Conservation (phyloP, 2,329 filamentous ascomycete species). For the Alternaria gaisen region DNA sequence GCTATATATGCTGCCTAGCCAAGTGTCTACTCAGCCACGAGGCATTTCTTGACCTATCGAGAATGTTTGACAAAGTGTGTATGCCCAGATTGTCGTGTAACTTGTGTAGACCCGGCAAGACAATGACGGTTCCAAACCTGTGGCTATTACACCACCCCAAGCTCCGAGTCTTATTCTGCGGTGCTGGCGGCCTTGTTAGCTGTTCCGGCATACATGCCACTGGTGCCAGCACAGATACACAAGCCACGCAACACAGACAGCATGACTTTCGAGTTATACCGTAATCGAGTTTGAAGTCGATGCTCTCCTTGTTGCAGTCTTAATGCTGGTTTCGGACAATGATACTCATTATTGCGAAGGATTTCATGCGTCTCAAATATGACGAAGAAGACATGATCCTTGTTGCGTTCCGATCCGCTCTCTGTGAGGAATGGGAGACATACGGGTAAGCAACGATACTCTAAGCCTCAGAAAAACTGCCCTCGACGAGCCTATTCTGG, state of each 20-base stretch:
- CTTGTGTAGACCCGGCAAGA: constrained; percentile 24
- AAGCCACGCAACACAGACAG: constrained; percentile 19
- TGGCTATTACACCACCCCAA: constrained; percentile 29
- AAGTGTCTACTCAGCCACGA: constrained; percentile 14
- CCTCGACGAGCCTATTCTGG: background rate
- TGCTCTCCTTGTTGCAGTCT: background rate
- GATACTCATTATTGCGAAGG: background rate
- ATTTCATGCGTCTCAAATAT: background rate
- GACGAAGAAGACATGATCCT: background rate
- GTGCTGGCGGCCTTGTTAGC: constrained; percentile 11
- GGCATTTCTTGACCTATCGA: constrained; percentile 22
- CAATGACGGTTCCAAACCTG: constrained; percentile 19
- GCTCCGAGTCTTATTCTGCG: constrained; percentile 7
- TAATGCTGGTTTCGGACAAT: background rate
- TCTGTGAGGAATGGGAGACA: background rate
- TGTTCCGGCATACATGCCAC: constrained; percentile 20
- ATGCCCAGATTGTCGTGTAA: constrained; percentile 28
- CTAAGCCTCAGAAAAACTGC: background rate
- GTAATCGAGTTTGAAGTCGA: background rate
- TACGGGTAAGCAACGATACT: background rate
- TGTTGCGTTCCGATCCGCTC: background rate
- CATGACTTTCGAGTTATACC: constrained; percentile 4
- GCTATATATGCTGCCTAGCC: constrained; percentile 18
- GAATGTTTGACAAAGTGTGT: background rate
- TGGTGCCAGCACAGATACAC: constrained; percentile 23